phyloP scores from a whole-genome alignment of 805 yeast species.

The Ogataea thermomethanolica region DNA sequence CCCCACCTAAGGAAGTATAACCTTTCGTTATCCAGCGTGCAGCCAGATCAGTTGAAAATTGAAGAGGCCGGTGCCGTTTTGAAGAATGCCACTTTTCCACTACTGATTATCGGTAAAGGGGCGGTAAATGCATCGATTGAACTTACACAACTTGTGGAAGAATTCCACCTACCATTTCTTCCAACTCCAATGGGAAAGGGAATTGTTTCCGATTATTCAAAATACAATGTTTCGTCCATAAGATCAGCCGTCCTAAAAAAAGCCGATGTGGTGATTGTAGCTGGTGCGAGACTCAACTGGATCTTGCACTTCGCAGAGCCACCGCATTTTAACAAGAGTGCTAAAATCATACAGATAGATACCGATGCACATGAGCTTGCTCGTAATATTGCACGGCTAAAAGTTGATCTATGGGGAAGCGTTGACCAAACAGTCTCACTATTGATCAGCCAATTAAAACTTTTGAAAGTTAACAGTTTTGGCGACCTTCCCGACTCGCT shows the following conservation, averaged over 20 bases:
- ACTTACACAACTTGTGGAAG: constrained; percentile 40
- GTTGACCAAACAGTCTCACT: constrained; percentile 39
- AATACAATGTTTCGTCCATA: constrained; percentile 56
- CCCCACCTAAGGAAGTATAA: constrained; percentile 10
- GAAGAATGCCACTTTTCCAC: constrained; percentile 41
- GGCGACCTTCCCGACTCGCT: constrained; percentile 26
- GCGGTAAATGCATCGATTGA: constrained; percentile 42
- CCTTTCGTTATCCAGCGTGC: constrained; percentile 1
- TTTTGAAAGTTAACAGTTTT: constrained; percentile 24
- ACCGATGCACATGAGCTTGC: constrained; percentile 46
- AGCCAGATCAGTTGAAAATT: constrained; percentile 35
- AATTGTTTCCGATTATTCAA: constrained; percentile 48
- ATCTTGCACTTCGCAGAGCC: constrained; percentile 62
- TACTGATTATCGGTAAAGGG: constrained; percentile 66
- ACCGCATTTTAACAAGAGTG: constrained; percentile 47
- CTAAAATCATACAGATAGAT: constrained; percentile 56
- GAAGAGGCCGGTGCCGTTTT: constrained; percentile 34
- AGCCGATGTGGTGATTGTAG: constrained; percentile 56
- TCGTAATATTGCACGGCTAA: constrained; percentile 9
- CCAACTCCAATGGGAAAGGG: constrained; percentile 85
- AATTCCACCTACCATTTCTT: constrained; percentile 49
- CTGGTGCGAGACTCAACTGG: constrained; percentile 74
- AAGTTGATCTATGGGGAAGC: constrained; percentile 43
- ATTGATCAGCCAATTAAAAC: constrained; percentile 28
- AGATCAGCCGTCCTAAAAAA: constrained; percentile 54